Base-by-base conservation (phyloP, 441 rosid species). In the Jatropha podagrica region DNA sequence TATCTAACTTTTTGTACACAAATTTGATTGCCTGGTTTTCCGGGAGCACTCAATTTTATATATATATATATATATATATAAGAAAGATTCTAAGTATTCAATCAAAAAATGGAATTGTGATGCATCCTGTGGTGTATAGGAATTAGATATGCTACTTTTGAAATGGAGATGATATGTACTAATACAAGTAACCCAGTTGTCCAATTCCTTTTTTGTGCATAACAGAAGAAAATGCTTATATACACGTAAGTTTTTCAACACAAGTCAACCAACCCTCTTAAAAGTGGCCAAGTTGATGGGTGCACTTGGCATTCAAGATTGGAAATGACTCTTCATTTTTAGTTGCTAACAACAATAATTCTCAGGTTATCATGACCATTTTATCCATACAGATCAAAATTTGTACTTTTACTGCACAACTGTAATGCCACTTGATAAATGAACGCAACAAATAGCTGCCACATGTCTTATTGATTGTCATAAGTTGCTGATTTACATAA, bases 391-490 rank as follows among this genome's bases (percentile, higher is more conserved):
- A 9, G 51, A 15, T 7, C 27, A 56, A 51, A 15, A 32, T 40
- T 67, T 68, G 79, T 76, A 73, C 84, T 77, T 73, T 56, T 55
- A 4, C 77, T 48, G 80, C 69, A 80, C 74, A 70, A 70, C 68
- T 81, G 76, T 62, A 70, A 65, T 38, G 46, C 68, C 54, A 72
- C 37, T 70, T 67, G 13, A n/a, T 32, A 15, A 4, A 15, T 37
- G 3, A 56, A 32, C 76, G 67, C 82, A 71, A 71, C 79, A 55
- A 38, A 6, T 69, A 20, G 18, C 32, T 48, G 4, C 56, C 23
- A 48, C 2, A 8, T 5, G 67, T 67, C 15, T 41, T 37, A 7
- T 32, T 32, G 32, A 32, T 52, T 17, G n/a, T 26, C 4, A 13
- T 5, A 61, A 61, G 8, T 32, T 27, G 41, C 6, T 4, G 41